Evolutionary conservation across 169 alveolate genomes (phyloP), one percentile per base, ranked within the genome.

Genomic region (Plasmodium relictum): DNA sequence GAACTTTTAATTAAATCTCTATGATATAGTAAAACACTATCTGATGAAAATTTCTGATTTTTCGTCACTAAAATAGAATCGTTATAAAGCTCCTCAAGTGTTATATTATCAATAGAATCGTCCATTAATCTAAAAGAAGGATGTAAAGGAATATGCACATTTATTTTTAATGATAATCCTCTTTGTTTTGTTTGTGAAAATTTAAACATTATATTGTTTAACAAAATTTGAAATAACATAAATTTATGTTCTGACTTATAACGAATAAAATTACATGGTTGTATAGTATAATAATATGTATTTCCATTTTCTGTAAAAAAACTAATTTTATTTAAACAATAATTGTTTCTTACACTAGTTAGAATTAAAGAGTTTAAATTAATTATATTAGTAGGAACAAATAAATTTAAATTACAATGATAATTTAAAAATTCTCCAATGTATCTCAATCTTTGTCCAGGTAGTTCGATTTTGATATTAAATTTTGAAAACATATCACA

Each of bases 301-400:
- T 86, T 86, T 71, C 92, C 92, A 58, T 86, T 88, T 54, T 50
- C 71, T n/a, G 71, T 72, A 42, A 71, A 44, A 63, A 86, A 86
- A 50, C 78, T 86, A 48, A 86, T 61, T 50, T 73, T 86, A 61
- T 70, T 69, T 26, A 86, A 58, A 66, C 65, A 41, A 14, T 3
- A 31, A 52, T 70, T 71, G 14, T 61, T 83, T 61, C 45, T 0
- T 22, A 41, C 41, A 14, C 54, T 86, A 12, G 58, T 50, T 7
- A 50, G 20, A 22, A 72, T 42, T 0, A 74, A 68, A 39, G 65
- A 26, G 50, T 70, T 69, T 31, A 86, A n/a, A 24, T 52, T 69
- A 10, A 72, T 74, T 58, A 86, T 69, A 20, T 45, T 14, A 9
- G 76, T 14, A 20, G 87, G 88, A 37, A 10, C 12, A 86, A 42